These are phyloP conservation scores for Diutina mesorugosa DNA, from an alignment of 1,139 yeast genomes.

Conservation along the genomic window DNA sequence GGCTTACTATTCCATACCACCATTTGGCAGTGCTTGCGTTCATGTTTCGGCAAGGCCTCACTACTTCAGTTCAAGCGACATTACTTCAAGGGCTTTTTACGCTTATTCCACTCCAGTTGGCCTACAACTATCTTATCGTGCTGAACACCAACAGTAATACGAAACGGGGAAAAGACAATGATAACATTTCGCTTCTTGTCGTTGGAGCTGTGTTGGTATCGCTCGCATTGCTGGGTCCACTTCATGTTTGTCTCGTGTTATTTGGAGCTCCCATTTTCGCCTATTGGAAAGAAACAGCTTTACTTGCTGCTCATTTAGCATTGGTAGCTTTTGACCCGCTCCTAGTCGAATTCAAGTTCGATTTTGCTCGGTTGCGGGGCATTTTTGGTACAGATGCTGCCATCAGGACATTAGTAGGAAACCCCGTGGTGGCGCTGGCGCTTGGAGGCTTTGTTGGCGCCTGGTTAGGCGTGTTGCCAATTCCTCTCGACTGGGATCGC, in stretches of 20 bases:
- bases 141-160: conserved; percentile 11
- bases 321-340: conserved; percentile 53
- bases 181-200: conserved; percentile 21
- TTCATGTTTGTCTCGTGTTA: conserved; percentile 42
- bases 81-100: conserved; percentile 17
- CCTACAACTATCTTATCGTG: conserved; percentile 16
- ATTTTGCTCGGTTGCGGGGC: conserved; percentile 20
- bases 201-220: conserved; percentile 15
- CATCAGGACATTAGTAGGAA: conserved; percentile 14
- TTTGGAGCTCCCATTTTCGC: conserved; percentile 78
- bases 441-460: conserved; percentile 56
- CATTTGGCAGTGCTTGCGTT: conserved; percentile 23
- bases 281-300: conserved; percentile 42
- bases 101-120: conserved; percentile 14
- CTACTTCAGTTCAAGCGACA: conserved; percentile 13
- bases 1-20: conserved; percentile 36
- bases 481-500: conserved; percentile 95
- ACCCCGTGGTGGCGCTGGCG: conserved; percentile 27
- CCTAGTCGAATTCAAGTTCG: conserved; percentile 45
- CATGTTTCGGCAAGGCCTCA: conserved; percentile 22
- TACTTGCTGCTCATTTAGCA: conserved; percentile 56
- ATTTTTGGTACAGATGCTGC: conserved; percentile 14
- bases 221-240: conserved; percentile 28
- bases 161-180: conserved; percentile 8
- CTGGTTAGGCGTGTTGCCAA: conserved; percentile 90